phyloP scores from a whole-genome alignment of 169 alveolate species.

The Amoebophrya sp. region DNA sequence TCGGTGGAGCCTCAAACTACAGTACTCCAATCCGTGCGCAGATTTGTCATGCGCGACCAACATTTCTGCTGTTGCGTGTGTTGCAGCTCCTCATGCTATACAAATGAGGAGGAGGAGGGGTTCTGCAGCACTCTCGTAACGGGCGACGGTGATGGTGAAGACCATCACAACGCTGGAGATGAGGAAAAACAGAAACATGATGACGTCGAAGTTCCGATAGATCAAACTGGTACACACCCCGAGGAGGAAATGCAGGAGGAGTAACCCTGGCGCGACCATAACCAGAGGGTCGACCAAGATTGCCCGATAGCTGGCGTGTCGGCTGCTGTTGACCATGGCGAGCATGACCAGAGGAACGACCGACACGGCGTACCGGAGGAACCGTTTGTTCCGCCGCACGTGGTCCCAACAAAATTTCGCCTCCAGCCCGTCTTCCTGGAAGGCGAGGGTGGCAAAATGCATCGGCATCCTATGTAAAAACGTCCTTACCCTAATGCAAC shows the following conservation, averaged over 20 bases:
- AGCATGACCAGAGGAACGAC: neutral
- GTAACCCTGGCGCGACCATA: neutral
- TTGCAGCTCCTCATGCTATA: no score
- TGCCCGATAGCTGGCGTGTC: no score
- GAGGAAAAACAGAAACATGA: neutral
- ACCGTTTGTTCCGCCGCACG: neutral
- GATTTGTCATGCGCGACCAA: no score
- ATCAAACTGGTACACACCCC: neutral
- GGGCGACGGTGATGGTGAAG: neutral
- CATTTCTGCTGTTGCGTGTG: no score
- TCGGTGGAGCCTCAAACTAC: no score
- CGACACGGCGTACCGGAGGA: neutral
- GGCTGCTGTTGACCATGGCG: no score
- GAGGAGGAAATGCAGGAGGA: neutral
- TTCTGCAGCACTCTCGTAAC: no score
- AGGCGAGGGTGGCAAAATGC: neutral
- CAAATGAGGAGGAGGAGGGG: no score
- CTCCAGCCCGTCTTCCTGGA: neutral
- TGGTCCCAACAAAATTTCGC: neutral
- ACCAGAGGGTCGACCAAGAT: no score
- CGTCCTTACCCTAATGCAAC: no score
- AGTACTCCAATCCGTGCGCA: no score
- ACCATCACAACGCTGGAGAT: neutral
- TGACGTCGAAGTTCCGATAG: neutral
- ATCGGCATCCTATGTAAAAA: no score